These are phyloP conservation scores for Hyphopichia buzzinii DNA, from an alignment of 1,139 yeast genomes.

Conservation along the genomic window DNA sequence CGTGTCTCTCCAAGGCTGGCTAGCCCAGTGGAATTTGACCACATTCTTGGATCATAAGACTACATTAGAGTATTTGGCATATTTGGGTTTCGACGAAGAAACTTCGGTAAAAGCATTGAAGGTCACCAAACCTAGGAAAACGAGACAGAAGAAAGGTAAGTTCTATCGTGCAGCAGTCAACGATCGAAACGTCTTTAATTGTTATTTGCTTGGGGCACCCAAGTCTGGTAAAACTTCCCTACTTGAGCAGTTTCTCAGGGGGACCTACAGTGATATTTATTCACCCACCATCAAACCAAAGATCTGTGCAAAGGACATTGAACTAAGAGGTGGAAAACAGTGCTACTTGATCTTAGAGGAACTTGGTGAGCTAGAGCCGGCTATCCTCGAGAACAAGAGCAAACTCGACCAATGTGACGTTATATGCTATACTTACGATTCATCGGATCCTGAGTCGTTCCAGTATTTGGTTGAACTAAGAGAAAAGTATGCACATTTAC, in stretches of 20 bases:
- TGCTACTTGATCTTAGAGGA: constrained; percentile 90
- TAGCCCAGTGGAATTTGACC: constrained; percentile 97
- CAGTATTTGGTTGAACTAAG: constrained; percentile 74
- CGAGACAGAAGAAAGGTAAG: constrained; percentile 61
- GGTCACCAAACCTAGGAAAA: constrained; percentile 76
- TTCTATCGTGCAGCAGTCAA: constrained; percentile 65
- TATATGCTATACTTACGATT: constrained; percentile 83
- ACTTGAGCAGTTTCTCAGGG: constrained; percentile 74
- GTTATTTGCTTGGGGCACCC: constrained; percentile 82
- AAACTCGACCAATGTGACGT: constrained; percentile 87
- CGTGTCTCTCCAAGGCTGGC: constrained; percentile 94
- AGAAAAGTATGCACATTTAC: constrained; percentile 46
- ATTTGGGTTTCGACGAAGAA: constrained; percentile 76
- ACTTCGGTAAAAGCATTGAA: constrained; percentile 61
- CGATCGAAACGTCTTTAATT: constrained; percentile 89
- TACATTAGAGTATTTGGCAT: constrained; percentile 84
- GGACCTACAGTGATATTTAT: constrained; percentile 68
- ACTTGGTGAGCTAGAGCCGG: constrained; percentile 81
- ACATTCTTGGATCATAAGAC: constrained; percentile 81
- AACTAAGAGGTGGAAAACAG: constrained; percentile 91
- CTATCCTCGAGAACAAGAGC: constrained; percentile 68
- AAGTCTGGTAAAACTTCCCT: constrained; percentile 84
- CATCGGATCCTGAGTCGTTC: constrained; percentile 94
- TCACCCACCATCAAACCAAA: constrained; percentile 82
- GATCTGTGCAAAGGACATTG: constrained; percentile 90